Conservation (phyloP, 495 filamentous ascomycete species). For the Podospora pseudocomata region DNA sequence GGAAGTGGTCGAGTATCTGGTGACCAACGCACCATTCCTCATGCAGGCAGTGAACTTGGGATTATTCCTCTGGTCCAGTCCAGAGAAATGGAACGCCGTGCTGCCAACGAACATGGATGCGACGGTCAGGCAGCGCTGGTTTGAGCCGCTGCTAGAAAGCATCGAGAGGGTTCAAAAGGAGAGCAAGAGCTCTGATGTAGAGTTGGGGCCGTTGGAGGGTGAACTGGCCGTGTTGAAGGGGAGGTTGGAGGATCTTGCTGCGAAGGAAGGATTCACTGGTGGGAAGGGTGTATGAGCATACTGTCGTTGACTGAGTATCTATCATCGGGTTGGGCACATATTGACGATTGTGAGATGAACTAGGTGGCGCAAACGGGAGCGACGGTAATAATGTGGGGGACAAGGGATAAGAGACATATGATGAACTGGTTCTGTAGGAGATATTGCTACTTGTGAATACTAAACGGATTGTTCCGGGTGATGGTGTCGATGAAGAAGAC, state of each 20-base stretch:
- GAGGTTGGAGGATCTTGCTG: conserved; percentile 30
- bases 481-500: neutral
- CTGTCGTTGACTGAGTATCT: neutral
- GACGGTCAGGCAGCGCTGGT: conserved; percentile 50
- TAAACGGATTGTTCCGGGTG: neutral
- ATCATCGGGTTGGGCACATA: neutral
- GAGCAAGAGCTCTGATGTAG: conserved; percentile 16
- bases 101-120: conserved; percentile 41
- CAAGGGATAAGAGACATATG: too few species aligned
- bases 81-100: conserved; percentile 36
- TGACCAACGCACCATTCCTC: conserved; percentile 38
- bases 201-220: conserved; percentile 16
- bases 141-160: conserved; percentile 47
- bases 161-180: conserved; percentile 40
- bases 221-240: conserved; percentile 39
- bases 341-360: neutral
- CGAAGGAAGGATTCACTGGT: conserved; percentile 17
- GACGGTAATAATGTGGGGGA: too few species aligned
- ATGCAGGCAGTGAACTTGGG: conserved; percentile 50
- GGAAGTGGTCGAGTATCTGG: conserved; percentile 35
- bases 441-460: neutral
- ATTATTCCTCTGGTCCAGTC: conserved; percentile 45
- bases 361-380: neutral
- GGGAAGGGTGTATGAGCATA: neutral
- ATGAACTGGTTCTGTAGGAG: neutral